Base-by-base conservation (phyloP, 129 eudicot species). In the Gnaphalium uliginosum region DNA sequence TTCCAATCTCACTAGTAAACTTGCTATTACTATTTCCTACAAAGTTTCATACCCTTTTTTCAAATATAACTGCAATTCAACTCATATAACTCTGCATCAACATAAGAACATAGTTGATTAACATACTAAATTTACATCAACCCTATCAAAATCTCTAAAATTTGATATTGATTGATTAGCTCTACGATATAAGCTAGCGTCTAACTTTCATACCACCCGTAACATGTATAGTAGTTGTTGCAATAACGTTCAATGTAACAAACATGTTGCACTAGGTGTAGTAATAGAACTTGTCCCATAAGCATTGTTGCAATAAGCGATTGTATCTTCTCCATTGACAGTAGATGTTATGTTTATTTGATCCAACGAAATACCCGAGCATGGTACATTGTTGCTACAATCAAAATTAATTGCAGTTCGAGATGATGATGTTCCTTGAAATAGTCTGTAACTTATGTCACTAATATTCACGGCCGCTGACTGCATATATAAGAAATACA, bases 401-500 rank as follows among this genome's bases (percentile, higher is more conserved):
- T 71, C 69, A n/a, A 88, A 76, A 23, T 75, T 77, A 13, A 88
- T 78, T 18, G 87, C 90, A 8, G 73, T 70, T 56, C 56, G 50
- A 46, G 78, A 14, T 9, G 17, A 50, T 4, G 89, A 78, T 71
- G 91, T 89, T 65, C 95, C 95, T 0, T 23, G 33, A 19, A 84
- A 68, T 6, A 48, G 56, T 0, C 6, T 51, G 69, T 81, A 89
- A n/a, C 48, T 30, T 30, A 89, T 78, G 64, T 86, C 77, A 22
- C 84, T 82, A 19, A 86, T 57, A 19, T 82, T n/a, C 10, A 89
- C 91, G 2, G 83, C 80, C 0, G 85, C 50, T 25, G 70, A n/a
- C 90, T 88, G 72, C 83, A 79, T 53, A n/a, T 13, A 58, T 17
- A 26, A 62, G 17, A n/a, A 54, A 30, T 10, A 8, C 5, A 17